phyloP scores from a whole-genome alignment of 208 protist genomes.

The Trypanosoma scelopori region DNA sequence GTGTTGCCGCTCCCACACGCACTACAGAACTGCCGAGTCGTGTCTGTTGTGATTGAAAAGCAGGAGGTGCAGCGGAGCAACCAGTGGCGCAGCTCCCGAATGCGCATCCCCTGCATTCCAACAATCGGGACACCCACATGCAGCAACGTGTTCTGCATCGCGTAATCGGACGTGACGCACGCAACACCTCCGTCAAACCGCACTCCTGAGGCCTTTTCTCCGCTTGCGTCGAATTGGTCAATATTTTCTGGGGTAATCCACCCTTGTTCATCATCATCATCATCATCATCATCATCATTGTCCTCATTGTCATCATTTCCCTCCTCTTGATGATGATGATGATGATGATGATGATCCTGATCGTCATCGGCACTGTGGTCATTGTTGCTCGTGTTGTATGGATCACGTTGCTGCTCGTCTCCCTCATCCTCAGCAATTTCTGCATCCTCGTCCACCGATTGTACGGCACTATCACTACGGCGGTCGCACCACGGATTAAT shows the following conservation, averaged over 20 bases:
- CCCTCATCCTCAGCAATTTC: slow-evolving; percentile 14
- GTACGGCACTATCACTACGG: slow-evolving; percentile 27
- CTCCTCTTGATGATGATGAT: too few relatives aligned
- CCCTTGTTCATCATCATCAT: slow-evolving; percentile 68
- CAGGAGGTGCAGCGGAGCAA: slow-evolving; percentile 89
- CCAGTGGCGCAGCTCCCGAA: slow-evolving; percentile 89
- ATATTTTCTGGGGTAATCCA: slow-evolving; percentile 95
- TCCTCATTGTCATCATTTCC: not conserved
- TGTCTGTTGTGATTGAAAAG: slow-evolving; percentile 85
- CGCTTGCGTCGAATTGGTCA: slow-evolving; percentile 25
- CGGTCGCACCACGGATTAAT: slow-evolving; percentile 40
- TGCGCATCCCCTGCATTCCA: slow-evolving; percentile 84
- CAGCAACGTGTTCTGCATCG: slow-evolving; percentile 94
- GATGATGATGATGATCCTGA: too few relatives aligned
- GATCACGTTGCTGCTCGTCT: not conserved
- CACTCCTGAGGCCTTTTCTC: slow-evolving; percentile 23
- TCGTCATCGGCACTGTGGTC: too few relatives aligned
- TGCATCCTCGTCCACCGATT: slow-evolving; percentile 19
- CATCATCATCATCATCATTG: slow-evolving; percentile 12
- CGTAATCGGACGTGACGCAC: slow-evolving; percentile 94
- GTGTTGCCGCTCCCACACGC: slow-evolving; percentile 89
- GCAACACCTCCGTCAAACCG: slow-evolving; percentile 76
- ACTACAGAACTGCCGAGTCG: slow-evolving; percentile 91
- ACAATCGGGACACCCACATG: slow-evolving; percentile 90
- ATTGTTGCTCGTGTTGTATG: too few relatives aligned